phyloP scores from a whole-genome alignment of 2,329 filamentous ascomycete genomes.

The Aspergillus pseudoviridinutans region DNA sequence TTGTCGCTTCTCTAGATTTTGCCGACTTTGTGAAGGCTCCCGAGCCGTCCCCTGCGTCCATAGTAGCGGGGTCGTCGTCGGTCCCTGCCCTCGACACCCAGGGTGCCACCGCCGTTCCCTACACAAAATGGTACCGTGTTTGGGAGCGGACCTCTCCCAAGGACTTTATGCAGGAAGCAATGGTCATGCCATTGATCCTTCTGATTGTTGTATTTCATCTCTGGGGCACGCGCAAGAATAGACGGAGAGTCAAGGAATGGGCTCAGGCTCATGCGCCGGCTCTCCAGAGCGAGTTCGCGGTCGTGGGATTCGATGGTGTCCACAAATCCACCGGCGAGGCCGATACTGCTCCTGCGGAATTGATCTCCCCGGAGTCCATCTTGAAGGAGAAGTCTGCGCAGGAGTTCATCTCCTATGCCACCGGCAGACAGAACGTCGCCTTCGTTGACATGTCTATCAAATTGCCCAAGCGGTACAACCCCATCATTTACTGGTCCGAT shows the following conservation, averaged over 20 bases:
- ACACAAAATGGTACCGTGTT: constrained; percentile 94
- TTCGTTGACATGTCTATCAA: constrained; percentile 83
- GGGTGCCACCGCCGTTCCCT: constrained; percentile 58
- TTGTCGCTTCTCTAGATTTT: constrained; percentile 62
- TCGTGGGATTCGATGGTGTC: constrained; percentile 70
- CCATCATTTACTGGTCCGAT: constrained; percentile 64
- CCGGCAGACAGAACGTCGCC: constrained; percentile 86
- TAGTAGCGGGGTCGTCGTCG: constrained; percentile 40
- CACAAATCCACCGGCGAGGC: constrained; percentile 45
- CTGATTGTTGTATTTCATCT: constrained; percentile 75
- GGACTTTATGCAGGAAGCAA: constrained; percentile 84
- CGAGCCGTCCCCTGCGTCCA: constrained; percentile 55
- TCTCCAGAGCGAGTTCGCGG: constrained; percentile 76
- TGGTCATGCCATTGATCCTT: constrained; percentile 71
- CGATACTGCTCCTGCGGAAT: constrained; percentile 38
- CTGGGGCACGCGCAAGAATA: constrained; percentile 76
- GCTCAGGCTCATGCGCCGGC: constrained; percentile 67
- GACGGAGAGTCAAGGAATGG: constrained; percentile 76
- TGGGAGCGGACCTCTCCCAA: constrained; percentile 81
- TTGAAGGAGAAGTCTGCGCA: constrained; percentile 84
- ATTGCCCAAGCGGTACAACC: constrained; percentile 84
- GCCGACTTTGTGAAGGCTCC: constrained; percentile 85
- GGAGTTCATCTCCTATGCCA: constrained; percentile 83
- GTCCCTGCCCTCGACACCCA: constrained; percentile 42
- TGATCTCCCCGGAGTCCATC: constrained; percentile 54